Percentiles rank a stretch among this genome's conserved stretches.
phyloP scores from a whole-genome alignment of 2,329 filamentous ascomycete species.

The Fusarium sp. region DNA sequence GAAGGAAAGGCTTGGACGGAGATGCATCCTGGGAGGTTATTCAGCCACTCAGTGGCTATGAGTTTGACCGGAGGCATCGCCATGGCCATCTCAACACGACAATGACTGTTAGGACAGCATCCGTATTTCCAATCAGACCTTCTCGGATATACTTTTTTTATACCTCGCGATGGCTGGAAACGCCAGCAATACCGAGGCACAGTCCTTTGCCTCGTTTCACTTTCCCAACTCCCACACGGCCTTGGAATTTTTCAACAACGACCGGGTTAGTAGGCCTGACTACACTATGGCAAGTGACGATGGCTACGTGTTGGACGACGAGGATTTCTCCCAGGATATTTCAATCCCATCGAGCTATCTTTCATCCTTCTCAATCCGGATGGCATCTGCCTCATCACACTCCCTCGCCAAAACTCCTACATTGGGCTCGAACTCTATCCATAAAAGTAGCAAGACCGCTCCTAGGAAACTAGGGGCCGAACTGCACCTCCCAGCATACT shows the following conservation, averaged over 20 bases:
- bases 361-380: not conserved
- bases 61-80: not conserved
- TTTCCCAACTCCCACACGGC: conserved; percentile 9
- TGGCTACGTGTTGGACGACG: conserved; percentile 1
- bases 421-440: not conserved
- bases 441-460: no score
- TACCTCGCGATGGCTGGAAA: conserved; percentile 7
- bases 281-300: conserved; percentile 13
- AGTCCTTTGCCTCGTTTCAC: conserved; percentile 2
- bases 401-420: not conserved
- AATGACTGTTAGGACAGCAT: not conserved
- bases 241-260: conserved; percentile 25
- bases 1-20: no score
- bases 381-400: not conserved
- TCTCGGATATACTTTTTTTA: not conserved
- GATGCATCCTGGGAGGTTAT: no score
- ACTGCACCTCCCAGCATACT: conserved; percentile 5
- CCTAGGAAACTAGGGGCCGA: no score
- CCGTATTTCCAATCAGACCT: not conserved
- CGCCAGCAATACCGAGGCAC: not conserved
- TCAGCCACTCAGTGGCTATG: no score
- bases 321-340: not conserved
- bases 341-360: conserved; percentile 10
- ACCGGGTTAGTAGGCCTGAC: conserved; percentile 14
- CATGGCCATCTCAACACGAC: not conserved